Base-by-base conservation (phyloP, 2,329 filamentous ascomycete genomes). In the Catunica adiposa region DNA sequence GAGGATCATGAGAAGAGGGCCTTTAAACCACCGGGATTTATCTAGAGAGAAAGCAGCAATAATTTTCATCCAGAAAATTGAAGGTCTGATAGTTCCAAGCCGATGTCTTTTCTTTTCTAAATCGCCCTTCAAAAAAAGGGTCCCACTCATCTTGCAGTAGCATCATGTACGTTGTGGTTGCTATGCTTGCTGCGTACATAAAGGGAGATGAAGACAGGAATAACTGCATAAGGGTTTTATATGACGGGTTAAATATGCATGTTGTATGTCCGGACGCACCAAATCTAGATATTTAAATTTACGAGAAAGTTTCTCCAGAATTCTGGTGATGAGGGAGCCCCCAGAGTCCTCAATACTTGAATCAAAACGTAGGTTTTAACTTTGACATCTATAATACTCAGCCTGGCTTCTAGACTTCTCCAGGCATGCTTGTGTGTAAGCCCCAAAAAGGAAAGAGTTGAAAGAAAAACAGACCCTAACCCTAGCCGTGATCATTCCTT, bases 371-470 rank as follows among this genome's bases (percentile, higher is more conserved):
- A 7, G 17, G n/a, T 42, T 42, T n/a, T 20, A 42, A 42, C 14
- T 42, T 42, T 42, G 17, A 42, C 29, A 34, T 34, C 29, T 29
- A 52, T 20, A 15, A 44, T 15, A 8, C 8, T 44, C 15, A n/a
- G n/a, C 40, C 40, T 44, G 9, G 40, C 20, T 44, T 22, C 15
- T 17, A 44, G 15, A 8, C 20, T n/a, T n/a, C 2, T 44, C 20
- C 15, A 48, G 22, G 11, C 9, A 48, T 11, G 15, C 20, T 48
- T 25, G 44, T 48, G 44, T 48, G n/a, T n/a, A 46, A 48, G 22
- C 20, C 44, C 44, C 44, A 5, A 48, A 48, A 23, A n/a, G 44
- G 44, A 48, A 48, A 48, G 44, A 48, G 44, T 48, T 48, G 44
- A 3, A 7, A 3, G 11, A n/a, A n/a, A n/a, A 25, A 48, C 8